Evolutionary conservation across 2,329 filamentous ascomycete species (phyloP), one percentile per base, ranked within the genome.

Genomic region (Dactylellina cionopaga): DNA sequence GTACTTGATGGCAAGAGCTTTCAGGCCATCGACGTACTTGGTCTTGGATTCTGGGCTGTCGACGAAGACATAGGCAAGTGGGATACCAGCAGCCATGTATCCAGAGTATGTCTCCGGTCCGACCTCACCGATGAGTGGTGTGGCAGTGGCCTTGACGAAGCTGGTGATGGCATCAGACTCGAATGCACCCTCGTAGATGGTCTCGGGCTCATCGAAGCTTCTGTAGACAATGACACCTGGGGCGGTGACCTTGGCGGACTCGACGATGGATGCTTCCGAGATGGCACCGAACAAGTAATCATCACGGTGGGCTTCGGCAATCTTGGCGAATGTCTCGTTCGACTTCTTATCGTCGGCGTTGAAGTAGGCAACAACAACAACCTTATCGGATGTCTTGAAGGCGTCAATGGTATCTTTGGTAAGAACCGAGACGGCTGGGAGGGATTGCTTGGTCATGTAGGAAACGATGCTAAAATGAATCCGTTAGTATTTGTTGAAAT

Each of bases 391-490:
- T 72, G 90, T 94, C 89, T 98, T 98, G 89, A 99, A 96, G 78
- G 96, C 93, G 80, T 93, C 91, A 62, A 97, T 84, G 71, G 89
- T 92, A 76, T 94, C 91, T 81, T 90, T 88, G 78, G 87, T 89
- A 71, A 99, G 86, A 75, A 86, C 80, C 4, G 95, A 97, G 75
- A 99, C 93, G 75, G 95, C 91, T 59, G 95, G 95, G 73, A 99
- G 87, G 24, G 92, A 91, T 84, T 98, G 95, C 88, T 98, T 99
- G 81, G 92, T 90, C 95, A 99, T 99, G 86, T 96, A 98, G 24
- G 88, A 90, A 75, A 89, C 82, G 77, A 90, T 88, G 33, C 85
- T 79, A 84, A 83, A 29, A 17, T 37, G n/a, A 47, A 70, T 4
- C 17, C 4, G 15, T 60, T 74, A 43, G 39, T 11, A n/a, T 19